Evolutionary conservation across 2,329 filamentous ascomycete genomes (phyloP), one percentile per base, ranked within the genome.

Genomic region (Colletotrichum plurivorum): DNA sequence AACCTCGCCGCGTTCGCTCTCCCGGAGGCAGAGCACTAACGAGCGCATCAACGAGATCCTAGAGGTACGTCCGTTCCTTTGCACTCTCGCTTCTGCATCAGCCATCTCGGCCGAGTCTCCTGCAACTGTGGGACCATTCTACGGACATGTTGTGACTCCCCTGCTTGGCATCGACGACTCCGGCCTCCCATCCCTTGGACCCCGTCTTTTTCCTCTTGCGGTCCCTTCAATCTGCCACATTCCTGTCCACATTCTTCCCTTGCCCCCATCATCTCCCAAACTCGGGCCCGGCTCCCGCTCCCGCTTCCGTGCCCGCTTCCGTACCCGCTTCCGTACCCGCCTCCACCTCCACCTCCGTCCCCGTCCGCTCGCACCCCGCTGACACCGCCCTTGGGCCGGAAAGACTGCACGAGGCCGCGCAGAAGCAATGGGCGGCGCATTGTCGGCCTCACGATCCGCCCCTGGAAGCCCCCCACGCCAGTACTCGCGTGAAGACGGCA

Each of bases 31-130:
- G 56, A 69, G 81, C 27, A 79, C 76, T 9, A 79, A 77, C 68
- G 81, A 81, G 63, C 83, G 83, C 60, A 79, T 86, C 71, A 78
- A 80, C 69, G 80, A 81, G 67, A 85, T 86, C 63, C 79, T 86
- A 65, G 80, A 86, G 80, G 84, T 85, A 75, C 74, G 82, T 75
- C 36, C 36, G 18, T 51, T 5, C 25, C 39, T 52, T 27, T 60
- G 22, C 16, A 22, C 22, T 61, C 22, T 52, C 59, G 61, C 66
- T 48, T 54, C 22, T 41, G 62, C 48, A 52, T 67, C 53, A 48
- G 46, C 58, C 41, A 43, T 63, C 20, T 48, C 49, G n/a, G 60
- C 57, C 57, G 58, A 62, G 20, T 18, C 18, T 43, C 6, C 18
- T 39, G 54, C 57, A 41, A 39, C 45, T 46, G 51, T 64, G 57